Evolutionary conservation across 192 early-diverging fungal genomes (phyloP), one percentile per base, ranked within the genome.

Genomic region (Linnemannia hyalina): DNA sequence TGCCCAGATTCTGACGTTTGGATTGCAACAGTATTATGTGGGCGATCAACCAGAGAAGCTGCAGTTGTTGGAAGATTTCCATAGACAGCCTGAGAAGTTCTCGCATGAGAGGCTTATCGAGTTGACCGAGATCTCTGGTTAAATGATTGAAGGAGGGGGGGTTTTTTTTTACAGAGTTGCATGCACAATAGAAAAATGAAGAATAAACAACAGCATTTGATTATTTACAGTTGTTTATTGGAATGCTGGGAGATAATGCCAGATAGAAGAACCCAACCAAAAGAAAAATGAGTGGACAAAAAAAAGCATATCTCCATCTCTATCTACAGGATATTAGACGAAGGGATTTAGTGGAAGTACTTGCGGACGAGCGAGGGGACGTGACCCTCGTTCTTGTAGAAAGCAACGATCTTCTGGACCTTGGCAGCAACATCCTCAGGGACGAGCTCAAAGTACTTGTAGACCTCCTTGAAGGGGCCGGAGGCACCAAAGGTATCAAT

Each of bases 401-500:
- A 93, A n/a, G 89, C 91, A 80, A 98, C 88, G 73, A 95, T 89
- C 89, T 96, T 95, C 88, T 94, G 89, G 47, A 95, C 96, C 91
- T 97, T 97, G 32, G 86, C 87, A 35, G 94, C 93, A 84, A 96
- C 88, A 49, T 81, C 90, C 38, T 96, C 95, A 77, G 94, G 93
- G 20, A 95, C 94, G 49, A 98, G 90, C 26, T 94, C 96, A 85
- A 97, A 96, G 87, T 95, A 90, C 85, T 96, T 92, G 91, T 96
- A 98, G 49, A 97, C 89, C 85, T 96, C 83, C 88, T 92, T 87
- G 89, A 93, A 94, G 29, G 97, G 97, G 55, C 93, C 98, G 36
- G 95, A 97, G 42, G 93, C 90, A 78, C 98, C 98, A 88, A 98
- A 99, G 40, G 93, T 94, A 76, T 96, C 95, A 87, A 99, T 96